phyloP scores from a whole-genome alignment of 192 early-diverging fungal species.

The Phlyctochytrium arcticum region DNA sequence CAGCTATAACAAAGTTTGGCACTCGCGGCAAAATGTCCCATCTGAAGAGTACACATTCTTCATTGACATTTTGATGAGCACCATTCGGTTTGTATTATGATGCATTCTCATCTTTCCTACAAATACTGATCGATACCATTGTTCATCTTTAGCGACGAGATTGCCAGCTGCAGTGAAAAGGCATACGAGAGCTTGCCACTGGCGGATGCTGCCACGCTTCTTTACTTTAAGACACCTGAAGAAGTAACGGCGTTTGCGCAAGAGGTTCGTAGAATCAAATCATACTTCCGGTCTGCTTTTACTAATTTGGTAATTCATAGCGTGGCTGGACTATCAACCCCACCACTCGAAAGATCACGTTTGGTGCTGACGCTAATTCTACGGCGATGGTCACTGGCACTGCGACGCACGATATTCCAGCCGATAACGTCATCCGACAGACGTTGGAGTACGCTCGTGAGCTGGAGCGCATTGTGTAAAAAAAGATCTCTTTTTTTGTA shows the following conservation, averaged over 20 bases:
- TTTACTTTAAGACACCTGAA: conserved; percentile 80
- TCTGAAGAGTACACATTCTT: conserved; percentile 91
- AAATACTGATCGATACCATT: not conserved
- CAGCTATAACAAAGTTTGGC: conserved; percentile 96
- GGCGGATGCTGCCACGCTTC: conserved; percentile 83
- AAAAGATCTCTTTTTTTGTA: too few relatives aligned
- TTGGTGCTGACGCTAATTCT: conserved; percentile 40
- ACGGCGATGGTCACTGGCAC: conserved; percentile 58
- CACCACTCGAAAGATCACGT: conserved; percentile 77
- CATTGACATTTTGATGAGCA: conserved; percentile 89
- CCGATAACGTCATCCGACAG: conserved; percentile 78
- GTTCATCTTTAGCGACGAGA: conserved; percentile 93
- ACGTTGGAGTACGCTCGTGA: conserved; percentile 87
- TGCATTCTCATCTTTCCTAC: too few relatives aligned
- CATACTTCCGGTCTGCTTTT: not conserved
- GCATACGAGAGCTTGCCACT: conserved; percentile 83
- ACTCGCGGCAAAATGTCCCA: conserved; percentile 80
- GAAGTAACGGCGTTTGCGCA: conserved; percentile 84
- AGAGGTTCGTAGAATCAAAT: conserved; percentile 48
- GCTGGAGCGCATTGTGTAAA: conserved; percentile 83
- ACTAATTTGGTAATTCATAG: conserved; percentile 23
- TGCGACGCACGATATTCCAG: conserved; percentile 68
- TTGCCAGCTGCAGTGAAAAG: conserved; percentile 94
- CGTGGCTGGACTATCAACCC: conserved; percentile 79
- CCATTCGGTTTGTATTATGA: conserved; percentile 64